Evolutionary conservation across 2,329 filamentous ascomycete genomes (phyloP), one percentile per base, ranked within the genome.

Genomic region (Colletotrichum karsti): DNA sequence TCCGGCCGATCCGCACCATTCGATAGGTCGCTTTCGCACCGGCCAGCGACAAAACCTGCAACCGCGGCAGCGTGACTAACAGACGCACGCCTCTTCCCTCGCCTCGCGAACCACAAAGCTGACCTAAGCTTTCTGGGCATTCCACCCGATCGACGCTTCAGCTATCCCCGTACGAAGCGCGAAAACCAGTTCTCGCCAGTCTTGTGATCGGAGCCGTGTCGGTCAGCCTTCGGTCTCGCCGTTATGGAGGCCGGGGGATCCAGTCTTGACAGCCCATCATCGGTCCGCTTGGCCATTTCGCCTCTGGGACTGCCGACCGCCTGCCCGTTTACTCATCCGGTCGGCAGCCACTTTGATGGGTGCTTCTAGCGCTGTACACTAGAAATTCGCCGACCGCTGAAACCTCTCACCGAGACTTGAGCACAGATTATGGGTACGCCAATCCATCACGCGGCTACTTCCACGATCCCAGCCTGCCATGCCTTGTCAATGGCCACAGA

Each of bases 1-100:
- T 65, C 65, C 65, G 65, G 65, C 65, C 54, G 60, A 68, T 68
- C 65, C 65, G 65, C 53, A 67, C 42, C 63, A 26, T 26, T 26
- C 13, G 33, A 33, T 35, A 18, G 30, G 22, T 46, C 58, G 35
- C 51, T 67, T 51, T 64, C 54, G 60, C 54, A 64, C 46, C 60
- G 30, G 58, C 64, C 59, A 22, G 33, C 35, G 50, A 63, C 46
- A 48, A 30, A 35, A 58, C 64, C 53, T n/a, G 41, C 35, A 41
- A 63, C 39, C 28, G 33, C 37, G 41, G 28, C 59, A 56, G 28
- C 30, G 35, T 65, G 53, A 61, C 60, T 58, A 64, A 53, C 53
- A 20, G 12, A 26, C 60, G 60, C 60, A 26, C 60, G 60, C 60
- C 60, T 67, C 60, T 39, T 53, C 26, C 53, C 53, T 57, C 60